Evolutionary conservation across 768 basidiomycete genomes (phyloP), one percentile per base, ranked within the genome.

Genomic region (Botryobasidium botryosum): DNA sequence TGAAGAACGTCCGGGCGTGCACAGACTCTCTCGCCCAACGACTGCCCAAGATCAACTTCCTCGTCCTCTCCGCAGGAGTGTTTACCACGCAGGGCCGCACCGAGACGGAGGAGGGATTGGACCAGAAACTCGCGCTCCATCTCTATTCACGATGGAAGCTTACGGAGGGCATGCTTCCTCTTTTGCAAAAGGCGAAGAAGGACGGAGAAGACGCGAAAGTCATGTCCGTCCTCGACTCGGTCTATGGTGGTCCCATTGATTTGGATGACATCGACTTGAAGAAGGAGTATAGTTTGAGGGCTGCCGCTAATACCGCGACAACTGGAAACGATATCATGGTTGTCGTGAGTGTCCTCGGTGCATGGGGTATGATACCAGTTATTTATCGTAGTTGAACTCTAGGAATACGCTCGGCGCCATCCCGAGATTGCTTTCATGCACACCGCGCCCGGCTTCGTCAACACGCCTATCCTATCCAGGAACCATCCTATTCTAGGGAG

Each of bases 121-220:
- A 53, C 31, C 32, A 24, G 24, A 49, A 49, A 27, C 40, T 51
- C 7, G 39, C 52, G 12, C 25, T 51, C 21, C 47, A 48, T 31
- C 50, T 48, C 31, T 53, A 53, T 33, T 35, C 44, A 4, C 43
- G 52, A 6, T 53, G 40, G 40, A 49, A 47, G 39, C 47, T 51
- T 28, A 36, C 40, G 5, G 20, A 36, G 8, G 50, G 51, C 18
- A 20, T 51, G 7, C 13, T 46, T n/a, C 43, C 43, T 13, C 31
- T 50, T 17, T 32, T 51, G 10, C 28, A 50, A 21, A 43, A 24
- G 21, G 46, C 50, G 10, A 31, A 35, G 33, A 28, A 47, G 41
- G 18, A 20, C 24, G 53, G 44, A 20, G 41, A 45, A 26, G 44
- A 32, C 10, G 42, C 42, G 7, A 21, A 29, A 12, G 45, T 46